Percentiles rank a stretch among this genome's conserved stretches.
These are phyloP conservation scores for Huntiella bhutanensis DNA, from an alignment of 2,329 filamentous ascomycete species.

Conservation along the genomic window DNA sequence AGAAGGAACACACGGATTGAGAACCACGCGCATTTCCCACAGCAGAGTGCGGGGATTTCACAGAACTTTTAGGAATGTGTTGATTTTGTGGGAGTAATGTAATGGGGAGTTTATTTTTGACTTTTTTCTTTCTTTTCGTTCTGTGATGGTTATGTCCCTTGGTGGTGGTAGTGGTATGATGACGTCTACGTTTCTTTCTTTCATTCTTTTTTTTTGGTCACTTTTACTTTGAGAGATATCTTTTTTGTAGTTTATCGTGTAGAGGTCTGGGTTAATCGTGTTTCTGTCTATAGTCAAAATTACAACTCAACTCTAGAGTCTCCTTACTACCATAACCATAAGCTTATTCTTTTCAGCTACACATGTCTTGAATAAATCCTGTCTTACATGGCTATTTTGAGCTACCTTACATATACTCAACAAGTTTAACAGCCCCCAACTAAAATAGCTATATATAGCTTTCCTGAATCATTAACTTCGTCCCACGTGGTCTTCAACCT, in stretches of 20 bases:
- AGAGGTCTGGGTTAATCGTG: not conserved
- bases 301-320: not conserved
- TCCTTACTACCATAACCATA: not conserved
- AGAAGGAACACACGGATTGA: slow-evolving; percentile 89
- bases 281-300: not conserved
- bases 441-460: not conserved
- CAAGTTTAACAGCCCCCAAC: no score
- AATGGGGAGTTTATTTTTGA: not conserved
- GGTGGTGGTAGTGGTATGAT: not conserved
- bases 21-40: slow-evolving; percentile 71
- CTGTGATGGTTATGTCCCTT: not conserved
- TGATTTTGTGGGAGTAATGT: not conserved
- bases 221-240: not conserved
- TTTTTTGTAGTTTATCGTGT: not conserved
- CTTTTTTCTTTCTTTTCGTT: slow-evolving; percentile 1
- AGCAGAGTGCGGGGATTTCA: slow-evolving; percentile 85
- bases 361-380: not conserved
- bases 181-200: not conserved
- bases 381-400: no score
- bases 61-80: slow-evolving; percentile 68
- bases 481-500: no score
- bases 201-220: slow-evolving; percentile 3
- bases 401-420: no score
- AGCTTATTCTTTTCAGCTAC: not conserved
- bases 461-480: not conserved